A percentile compares a stretch with the other conserved stretches of the same genome.
phyloP scores from a whole-genome alignment of 225 moss, liverwort and hornwort genomes.

The Polytrichum formosum region DNA sequence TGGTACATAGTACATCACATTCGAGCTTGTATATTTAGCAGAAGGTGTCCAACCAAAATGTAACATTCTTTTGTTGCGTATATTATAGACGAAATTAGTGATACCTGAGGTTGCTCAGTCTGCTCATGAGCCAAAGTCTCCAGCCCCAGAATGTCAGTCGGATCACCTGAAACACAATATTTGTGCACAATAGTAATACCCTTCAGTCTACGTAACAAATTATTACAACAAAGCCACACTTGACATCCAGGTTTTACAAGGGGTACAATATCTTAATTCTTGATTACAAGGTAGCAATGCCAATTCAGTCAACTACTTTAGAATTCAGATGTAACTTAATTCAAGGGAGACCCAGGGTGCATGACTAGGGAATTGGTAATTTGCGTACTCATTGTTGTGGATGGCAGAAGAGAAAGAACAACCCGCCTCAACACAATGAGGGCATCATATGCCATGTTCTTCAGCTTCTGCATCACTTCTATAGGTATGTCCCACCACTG shows the following conservation, averaged over 20 bases:
- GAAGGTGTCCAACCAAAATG: background rate
- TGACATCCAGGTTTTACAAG: background rate
- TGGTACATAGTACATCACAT: background rate
- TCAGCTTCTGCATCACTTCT: conserved; percentile 57
- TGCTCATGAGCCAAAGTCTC: conserved; percentile 58
- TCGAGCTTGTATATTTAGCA: background rate
- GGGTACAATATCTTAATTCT: no score
- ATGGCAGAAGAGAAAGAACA: conserved; percentile 48
- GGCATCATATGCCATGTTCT: conserved; percentile 49
- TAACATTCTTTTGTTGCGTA: no score
- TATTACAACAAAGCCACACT: no score
- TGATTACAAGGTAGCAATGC: background rate
- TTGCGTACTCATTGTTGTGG: conserved; percentile 61
- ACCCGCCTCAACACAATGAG: conserved; percentile 51
- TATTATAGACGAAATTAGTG: background rate
- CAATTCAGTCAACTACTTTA: background rate
- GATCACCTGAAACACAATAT: conserved; percentile 36
- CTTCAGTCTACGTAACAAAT: no score
- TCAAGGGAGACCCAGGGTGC: no score
- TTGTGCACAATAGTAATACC: no score
- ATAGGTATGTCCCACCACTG: conserved; percentile 70
- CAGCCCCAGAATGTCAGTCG: conserved; percentile 45
- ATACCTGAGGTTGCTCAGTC: conserved; percentile 61
- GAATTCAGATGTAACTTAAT: no score
- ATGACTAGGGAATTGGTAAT: background rate